These are phyloP conservation scores for Naegleria gruberi DNA, from an alignment of 208 protist genomes.

Conservation along the genomic window DNA sequence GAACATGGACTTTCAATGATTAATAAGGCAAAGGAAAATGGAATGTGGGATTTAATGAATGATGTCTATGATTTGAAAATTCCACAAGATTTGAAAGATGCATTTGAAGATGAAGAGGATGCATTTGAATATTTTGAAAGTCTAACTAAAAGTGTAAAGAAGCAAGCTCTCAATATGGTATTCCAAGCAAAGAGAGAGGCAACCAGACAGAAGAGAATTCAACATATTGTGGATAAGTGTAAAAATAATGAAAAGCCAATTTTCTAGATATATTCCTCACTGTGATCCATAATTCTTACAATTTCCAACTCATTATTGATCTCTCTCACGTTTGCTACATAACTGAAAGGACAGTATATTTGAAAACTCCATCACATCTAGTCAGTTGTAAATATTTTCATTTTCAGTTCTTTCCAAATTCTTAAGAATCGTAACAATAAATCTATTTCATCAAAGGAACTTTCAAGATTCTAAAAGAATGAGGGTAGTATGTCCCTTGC, in stretches of 20 bases:
- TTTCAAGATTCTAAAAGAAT: too few relatives aligned
- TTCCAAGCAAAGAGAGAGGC: background rate
- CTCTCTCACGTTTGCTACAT: too few relatives aligned
- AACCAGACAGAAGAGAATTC: background rate
- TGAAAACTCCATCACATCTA: too few relatives aligned
- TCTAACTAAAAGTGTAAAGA: background rate
- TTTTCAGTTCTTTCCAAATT: too few relatives aligned
- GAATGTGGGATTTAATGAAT: background rate
- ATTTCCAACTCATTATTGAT: too few relatives aligned
- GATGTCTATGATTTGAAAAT: background rate
- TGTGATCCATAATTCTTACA: too few relatives aligned
- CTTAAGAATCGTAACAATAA: too few relatives aligned
- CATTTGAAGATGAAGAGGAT: background rate
- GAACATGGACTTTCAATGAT: background rate
- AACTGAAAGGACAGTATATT: too few relatives aligned
- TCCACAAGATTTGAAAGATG: background rate
- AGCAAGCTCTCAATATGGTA: background rate
- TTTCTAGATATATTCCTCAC: too few relatives aligned
- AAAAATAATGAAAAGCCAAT: background rate
- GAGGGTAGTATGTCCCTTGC: too few relatives aligned
- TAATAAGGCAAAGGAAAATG: background rate
- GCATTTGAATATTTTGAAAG: background rate
- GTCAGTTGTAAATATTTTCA: too few relatives aligned
- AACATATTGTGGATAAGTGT: background rate
- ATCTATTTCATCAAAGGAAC: too few relatives aligned